Evolutionary conservation across 805 yeast genomes (phyloP), one percentile per base, ranked within the genome.

Genomic region (Kodamaea nitidulidarum): DNA sequence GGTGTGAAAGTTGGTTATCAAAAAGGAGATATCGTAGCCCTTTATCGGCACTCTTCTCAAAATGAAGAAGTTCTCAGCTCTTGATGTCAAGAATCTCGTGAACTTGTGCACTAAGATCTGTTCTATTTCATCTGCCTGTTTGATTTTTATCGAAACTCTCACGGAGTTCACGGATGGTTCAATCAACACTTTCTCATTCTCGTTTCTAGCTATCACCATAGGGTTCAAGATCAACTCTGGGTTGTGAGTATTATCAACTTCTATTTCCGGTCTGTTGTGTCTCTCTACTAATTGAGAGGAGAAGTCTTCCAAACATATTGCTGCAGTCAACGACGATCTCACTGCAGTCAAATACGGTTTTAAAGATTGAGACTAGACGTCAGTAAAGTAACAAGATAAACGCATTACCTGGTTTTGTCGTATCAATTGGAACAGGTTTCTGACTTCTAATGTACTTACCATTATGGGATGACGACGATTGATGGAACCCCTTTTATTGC

Each of bases 81-180:
- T 81, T 38, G 91, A 88, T 14, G 95, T 90, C 56, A 93, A 75
- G 61, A 93, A 93, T 49, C 96, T 73, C 4, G 97, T 84, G 63
- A 93, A 93, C 64, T 90, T 90, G 60, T 88, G 96, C 31, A 93
- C 98, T 47, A 93, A 73, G 43, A 93, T 88, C 53, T 80, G 84
- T 67, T 93, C 98, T 58, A 93, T 90, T 61, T 93, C 98, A 63
- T 93, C 98, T 9, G 96, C 95, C 65, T 93, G 98, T 63, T 93
- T 93, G 62, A 93, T 91, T 60, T 84, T 85, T 52, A 93, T 84
- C 30, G 93, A 84, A 17, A 93, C 83, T 57, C 98, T 76, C 28
- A 90, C 86, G 1, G 96, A 85, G 65, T 93, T 93, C 57, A 93
- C 83, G 46, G 95, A 83, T 9, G 97, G 88, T 61, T 93, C 98